Base-by-base conservation (phyloP, 805 yeast genomes). In the Cyberlindnera americana region DNA sequence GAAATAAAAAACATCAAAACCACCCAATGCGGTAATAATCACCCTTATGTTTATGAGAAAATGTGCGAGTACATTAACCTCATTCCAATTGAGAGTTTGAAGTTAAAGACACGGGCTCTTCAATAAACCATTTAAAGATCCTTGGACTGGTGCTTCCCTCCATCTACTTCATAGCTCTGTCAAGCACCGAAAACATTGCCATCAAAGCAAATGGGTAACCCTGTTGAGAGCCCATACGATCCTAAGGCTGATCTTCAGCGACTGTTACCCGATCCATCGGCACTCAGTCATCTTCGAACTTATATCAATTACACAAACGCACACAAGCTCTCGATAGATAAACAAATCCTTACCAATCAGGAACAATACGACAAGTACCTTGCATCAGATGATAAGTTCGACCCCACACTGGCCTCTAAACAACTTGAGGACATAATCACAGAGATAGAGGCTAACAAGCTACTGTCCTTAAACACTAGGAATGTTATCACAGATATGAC, bases 401-500 rank as follows among this genome's bases (percentile, higher is more conserved):
- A 50, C 23, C 29, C 49, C 12, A 15, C 38, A 2, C 29, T n/a
- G 26, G 44, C 57, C 19, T 38, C 58, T 43, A 48, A 56, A 38
- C 39, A 43, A 41, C 29, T 78, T 33, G 52, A 56, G 3, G 45
- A 52, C 5, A 60, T 81, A 27, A 61, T 77, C 14, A 42, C 55
- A 0, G 69, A 74, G 33, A 74, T 81, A 38, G 60, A 65, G 15
- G 61, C 62, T 7, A 73, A 82, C 32, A 71, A 75, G 46, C 38
- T 49, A 6, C 61, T 74, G 33, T 77, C 90, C 1, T 51, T 54
- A 7, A 50, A 62, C 5, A 83, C 95, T 0, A 88, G 83, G 44
- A 45, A 60, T 5, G 71, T 78, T 4, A 86, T 89, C 40, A 69
- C 81, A 11, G 61, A 57, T 3, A 83, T 88, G 75, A 91, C 97